Evolutionary conservation across 2,329 filamentous ascomycete species (phyloP).

Genomic region (Trichophyton mentagrophytes): DNA sequence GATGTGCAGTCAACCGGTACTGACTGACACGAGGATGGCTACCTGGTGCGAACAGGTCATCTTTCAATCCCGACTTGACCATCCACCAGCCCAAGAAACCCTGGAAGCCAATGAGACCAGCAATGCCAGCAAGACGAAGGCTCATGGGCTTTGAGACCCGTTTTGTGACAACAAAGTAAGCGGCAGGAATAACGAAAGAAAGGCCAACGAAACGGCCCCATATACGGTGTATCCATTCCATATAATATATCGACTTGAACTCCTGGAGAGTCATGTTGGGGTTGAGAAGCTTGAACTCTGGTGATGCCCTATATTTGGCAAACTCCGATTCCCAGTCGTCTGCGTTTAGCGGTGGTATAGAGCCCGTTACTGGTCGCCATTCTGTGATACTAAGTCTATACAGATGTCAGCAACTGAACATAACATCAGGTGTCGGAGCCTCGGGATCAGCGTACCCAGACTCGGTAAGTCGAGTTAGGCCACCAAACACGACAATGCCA

Average conservation of each 20-base stretch:
- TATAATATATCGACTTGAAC: conserved; percentile 98
- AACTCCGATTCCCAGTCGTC: conserved; percentile 90
- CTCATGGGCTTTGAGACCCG: conserved; percentile 70
- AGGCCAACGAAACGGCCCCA: conserved; percentile 90
- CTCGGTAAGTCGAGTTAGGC: conserved; percentile 84
- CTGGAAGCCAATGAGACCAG: conserved; percentile 82
- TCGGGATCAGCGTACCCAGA: conserved; percentile 55
- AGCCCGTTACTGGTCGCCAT: conserved; percentile 94
- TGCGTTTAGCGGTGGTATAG: conserved; percentile 63
- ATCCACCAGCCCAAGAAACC: conserved; percentile 98
- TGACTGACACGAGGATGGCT: conserved; percentile 87
- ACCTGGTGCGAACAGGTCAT: conserved; percentile 85
- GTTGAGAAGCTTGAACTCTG: conserved; percentile 86
- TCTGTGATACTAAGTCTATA: conserved; percentile 87
- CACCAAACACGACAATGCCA: conserved; percentile 91
- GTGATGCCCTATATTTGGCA: conserved; percentile 77
- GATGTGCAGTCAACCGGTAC: conserved; percentile 80
- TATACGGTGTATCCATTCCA: conserved; percentile 94
- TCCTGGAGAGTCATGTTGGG: conserved; percentile 83
- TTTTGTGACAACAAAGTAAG: conserved; percentile 74
- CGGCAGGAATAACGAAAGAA: conserved; percentile 73
- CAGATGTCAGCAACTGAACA: conserved; percentile 3
- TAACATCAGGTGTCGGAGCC: neutral
- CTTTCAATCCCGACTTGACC: conserved; percentile 91
- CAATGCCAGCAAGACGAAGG: conserved; percentile 65